These are phyloP conservation scores for Neocallimastix lanati DNA, from an alignment of 192 early-diverging fungal species.

Conservation along the genomic window DNA sequence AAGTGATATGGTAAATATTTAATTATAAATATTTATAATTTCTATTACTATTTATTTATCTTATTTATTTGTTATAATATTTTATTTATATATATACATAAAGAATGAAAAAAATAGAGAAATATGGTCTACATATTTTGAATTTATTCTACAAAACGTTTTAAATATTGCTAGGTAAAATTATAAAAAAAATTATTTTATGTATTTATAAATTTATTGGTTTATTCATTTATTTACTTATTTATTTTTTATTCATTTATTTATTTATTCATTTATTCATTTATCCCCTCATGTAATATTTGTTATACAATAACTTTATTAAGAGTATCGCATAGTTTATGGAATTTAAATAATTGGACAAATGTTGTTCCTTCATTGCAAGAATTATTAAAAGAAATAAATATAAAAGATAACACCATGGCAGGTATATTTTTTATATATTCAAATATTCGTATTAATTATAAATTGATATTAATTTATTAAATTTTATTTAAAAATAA, in stretches of 20 bases:
- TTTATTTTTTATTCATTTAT: no score
- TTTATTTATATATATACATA: background rate
- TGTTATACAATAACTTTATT: background rate
- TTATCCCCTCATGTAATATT: no score
- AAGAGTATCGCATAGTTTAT: background rate
- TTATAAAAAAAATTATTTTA: no score
- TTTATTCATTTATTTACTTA: no score
- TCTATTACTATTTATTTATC: no score
- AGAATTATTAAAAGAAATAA: background rate
- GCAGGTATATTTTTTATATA: background rate
- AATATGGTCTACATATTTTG: background rate
- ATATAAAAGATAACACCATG: background rate
- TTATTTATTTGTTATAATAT: no score
- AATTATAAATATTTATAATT: no score
- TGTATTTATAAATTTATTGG: no score
- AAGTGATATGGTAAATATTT: no score
- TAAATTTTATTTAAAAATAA: background rate
- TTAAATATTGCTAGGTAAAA: background rate
- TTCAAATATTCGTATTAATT: background rate
- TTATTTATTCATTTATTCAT: no score
- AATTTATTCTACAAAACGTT: background rate
- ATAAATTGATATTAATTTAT: background rate
- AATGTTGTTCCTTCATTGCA: background rate
- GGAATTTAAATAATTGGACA: background rate
- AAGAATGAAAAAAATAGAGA: background rate